Evolutionary conservation across 2,329 filamentous ascomycete species (phyloP).

Genomic region (Rutstroemia sp.): DNA sequence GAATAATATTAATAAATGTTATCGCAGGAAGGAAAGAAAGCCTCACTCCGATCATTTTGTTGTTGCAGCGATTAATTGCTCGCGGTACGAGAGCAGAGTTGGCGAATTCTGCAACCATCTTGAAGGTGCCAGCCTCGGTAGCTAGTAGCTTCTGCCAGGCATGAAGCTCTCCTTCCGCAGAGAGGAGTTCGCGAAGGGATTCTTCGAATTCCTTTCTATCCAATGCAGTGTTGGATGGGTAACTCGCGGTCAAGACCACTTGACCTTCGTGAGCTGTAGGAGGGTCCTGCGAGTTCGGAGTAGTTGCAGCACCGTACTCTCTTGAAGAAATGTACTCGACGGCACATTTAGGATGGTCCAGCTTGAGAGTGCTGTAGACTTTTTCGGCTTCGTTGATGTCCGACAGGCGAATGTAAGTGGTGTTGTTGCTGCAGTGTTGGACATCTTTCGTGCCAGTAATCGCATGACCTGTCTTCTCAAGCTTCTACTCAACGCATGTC

Average conservation of each 20-base stretch:
- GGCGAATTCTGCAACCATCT: constrained; percentile 45
- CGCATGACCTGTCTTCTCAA: constrained; percentile 11
- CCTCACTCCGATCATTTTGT: constrained; percentile 22
- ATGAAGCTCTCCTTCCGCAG: constrained; percentile 43
- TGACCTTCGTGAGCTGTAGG: constrained; percentile 47
- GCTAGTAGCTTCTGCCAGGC: constrained; percentile 39
- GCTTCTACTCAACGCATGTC: constrained; percentile 9
- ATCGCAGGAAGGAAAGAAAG: not conserved
- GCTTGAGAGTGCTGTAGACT: constrained; percentile 19
- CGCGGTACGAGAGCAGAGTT: constrained; percentile 38
- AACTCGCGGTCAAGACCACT: constrained; percentile 42
- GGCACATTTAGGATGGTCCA: constrained; percentile 15
- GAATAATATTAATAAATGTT: not conserved
- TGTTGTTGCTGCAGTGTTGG: constrained; percentile 13
- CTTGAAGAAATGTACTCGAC: constrained; percentile 22
- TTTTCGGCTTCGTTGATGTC: constrained; percentile 21
- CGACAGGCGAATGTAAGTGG: constrained; percentile 16
- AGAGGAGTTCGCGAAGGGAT: constrained; percentile 36
- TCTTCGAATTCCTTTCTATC: constrained; percentile 31
- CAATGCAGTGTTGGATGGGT: constrained; percentile 17
- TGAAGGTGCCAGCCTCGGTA: constrained; percentile 37
- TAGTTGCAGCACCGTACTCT: constrained; percentile 14
- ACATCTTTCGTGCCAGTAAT: constrained; percentile 8
- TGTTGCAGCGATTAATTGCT: constrained; percentile 36
- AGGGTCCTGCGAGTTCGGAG: constrained; percentile 13